Evolutionary conservation across 2,329 filamentous ascomycete genomes (phyloP).

Genomic region (Pseudocercospora vitis): DNA sequence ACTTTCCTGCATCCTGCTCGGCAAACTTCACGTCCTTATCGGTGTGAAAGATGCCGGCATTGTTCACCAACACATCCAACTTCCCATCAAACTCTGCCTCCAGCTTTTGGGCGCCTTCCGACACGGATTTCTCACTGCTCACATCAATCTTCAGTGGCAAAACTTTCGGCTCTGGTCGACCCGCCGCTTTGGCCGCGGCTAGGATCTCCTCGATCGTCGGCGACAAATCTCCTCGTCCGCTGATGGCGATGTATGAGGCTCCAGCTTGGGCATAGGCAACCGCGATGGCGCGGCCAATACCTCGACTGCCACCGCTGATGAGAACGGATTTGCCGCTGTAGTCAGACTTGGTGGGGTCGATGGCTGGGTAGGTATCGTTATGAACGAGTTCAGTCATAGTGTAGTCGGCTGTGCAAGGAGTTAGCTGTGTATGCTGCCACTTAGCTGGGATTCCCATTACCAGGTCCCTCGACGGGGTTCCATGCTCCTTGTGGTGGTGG

Average conservation of each 20-base stretch:
- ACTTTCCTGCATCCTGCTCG: conserved; percentile 42
- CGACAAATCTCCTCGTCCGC: conserved; percentile 52
- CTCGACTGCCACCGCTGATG: conserved; percentile 50
- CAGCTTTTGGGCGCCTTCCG: conserved; percentile 39
- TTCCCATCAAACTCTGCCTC: conserved; percentile 34
- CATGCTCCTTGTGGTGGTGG: conserved; percentile 24
- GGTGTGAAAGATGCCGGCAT: conserved; percentile 36
- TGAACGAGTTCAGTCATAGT: conserved; percentile 30
- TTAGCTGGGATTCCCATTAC: conserved; percentile 1
- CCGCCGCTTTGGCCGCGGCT: conserved; percentile 40
- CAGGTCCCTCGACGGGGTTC: conserved; percentile 26
- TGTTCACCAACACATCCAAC: conserved; percentile 43
- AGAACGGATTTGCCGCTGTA: conserved; percentile 49
- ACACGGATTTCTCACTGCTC: conserved; percentile 41
- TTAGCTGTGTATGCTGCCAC: neutral
- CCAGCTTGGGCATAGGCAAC: conserved; percentile 58
- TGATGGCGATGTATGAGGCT: conserved; percentile 54
- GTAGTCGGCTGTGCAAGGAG: conserved; percentile 21
- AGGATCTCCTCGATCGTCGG: conserved; percentile 41
- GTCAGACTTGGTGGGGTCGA: conserved; percentile 37
- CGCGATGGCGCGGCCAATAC: conserved; percentile 52
- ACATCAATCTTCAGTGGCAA: conserved; percentile 48
- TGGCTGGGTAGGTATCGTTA: conserved; percentile 53
- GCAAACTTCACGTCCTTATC: neutral
- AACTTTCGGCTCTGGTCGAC: conserved; percentile 42